Conservation (phyloP, 2,329 filamentous ascomycete genomes). For the Aspergillus jensenii region DNA sequence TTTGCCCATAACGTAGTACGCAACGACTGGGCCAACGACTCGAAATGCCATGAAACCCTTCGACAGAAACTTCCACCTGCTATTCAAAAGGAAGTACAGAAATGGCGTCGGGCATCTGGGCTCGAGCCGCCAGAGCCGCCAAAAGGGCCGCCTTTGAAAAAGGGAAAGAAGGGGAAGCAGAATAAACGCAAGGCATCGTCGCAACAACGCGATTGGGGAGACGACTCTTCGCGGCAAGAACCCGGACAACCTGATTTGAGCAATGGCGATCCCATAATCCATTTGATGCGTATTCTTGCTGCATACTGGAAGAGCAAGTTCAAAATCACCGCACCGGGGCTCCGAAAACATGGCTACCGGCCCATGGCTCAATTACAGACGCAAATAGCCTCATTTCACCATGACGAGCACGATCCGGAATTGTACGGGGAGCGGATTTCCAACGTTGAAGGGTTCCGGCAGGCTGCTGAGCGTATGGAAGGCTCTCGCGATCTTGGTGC, state of each 20-base stretch:
- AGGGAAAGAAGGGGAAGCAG: constrained; percentile 38
- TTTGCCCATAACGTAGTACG: constrained; percentile 86
- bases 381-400: constrained; percentile 69
- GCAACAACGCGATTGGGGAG: constrained; percentile 65
- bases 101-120: constrained; percentile 69
- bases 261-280: constrained; percentile 75
- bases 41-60: constrained; percentile 71
- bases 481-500: constrained; percentile 87
- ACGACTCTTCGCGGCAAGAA: constrained; percentile 67
- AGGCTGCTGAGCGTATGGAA: constrained; percentile 65
- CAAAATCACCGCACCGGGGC: constrained; percentile 69
- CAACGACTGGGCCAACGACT: constrained; percentile 81
- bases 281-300: constrained; percentile 72
- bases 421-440: constrained; percentile 74
- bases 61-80: constrained; percentile 69
- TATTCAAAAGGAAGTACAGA: constrained; percentile 70
- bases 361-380: constrained; percentile 70
- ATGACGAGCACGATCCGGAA: constrained; percentile 60
- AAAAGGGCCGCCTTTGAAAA: constrained; percentile 32
- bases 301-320: constrained; percentile 90
- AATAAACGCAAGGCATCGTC: constrained; percentile 31
- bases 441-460: constrained; percentile 66
- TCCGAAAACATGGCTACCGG: constrained; percentile 90
- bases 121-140: constrained; percentile 50
- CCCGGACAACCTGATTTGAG: constrained; percentile 73